phyloP scores from a whole-genome alignment of 208 protist species.

The Leishmania mexicana region DNA sequence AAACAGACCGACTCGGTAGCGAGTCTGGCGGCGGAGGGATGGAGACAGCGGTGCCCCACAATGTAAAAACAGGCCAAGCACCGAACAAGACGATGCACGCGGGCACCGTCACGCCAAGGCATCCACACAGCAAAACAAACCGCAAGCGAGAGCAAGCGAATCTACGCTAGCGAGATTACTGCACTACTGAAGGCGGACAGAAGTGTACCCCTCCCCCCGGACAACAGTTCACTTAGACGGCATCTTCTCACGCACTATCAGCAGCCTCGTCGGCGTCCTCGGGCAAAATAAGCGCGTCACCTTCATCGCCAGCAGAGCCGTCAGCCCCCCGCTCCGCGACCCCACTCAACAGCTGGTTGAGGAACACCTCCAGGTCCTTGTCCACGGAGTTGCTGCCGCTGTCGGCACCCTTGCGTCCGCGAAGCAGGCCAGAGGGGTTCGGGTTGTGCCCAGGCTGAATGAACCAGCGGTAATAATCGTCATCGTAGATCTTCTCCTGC shows the following conservation, averaged over 20 bases:
- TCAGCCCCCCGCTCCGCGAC: constrained; percentile 1
- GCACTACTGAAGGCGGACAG: background rate
- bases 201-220: background rate
- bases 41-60: background rate
- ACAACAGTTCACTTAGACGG: background rate
- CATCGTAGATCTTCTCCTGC: constrained; percentile 93
- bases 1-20: background rate
- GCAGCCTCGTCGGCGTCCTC: constrained; percentile 2
- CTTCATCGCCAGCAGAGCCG: background rate
- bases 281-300: background rate
- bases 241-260: background rate
- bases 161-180: background rate
- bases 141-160: background rate
- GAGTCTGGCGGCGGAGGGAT: background rate
- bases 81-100: background rate
- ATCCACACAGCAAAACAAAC: background rate
- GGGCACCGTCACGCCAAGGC: background rate
- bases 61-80: background rate
- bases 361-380: constrained; percentile 65
- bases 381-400: constrained; percentile 32
- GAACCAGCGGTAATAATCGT: constrained; percentile 94
- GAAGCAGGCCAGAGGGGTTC: constrained; percentile 82
- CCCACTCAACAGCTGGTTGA: constrained; percentile 44
- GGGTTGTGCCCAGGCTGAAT: constrained; percentile 89
- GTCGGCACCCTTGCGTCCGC: constrained; percentile 34